These are phyloP conservation scores for Ambrosia artemisiifolia DNA, from an alignment of 129 eudicot species.

Conservation along the genomic window DNA sequence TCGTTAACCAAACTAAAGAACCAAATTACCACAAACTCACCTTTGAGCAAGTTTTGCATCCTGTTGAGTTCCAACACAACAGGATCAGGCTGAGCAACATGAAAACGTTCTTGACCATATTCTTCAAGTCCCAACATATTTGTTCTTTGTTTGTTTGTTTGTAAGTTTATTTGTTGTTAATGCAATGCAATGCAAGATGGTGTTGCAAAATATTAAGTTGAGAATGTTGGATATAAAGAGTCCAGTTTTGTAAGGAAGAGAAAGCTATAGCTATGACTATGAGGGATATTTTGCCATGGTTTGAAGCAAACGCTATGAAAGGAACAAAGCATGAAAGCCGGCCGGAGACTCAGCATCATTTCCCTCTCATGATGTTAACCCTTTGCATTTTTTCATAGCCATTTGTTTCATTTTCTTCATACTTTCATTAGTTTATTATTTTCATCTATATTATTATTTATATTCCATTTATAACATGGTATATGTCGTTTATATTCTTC, in stretches of 20 bases:
- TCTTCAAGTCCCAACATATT: constrained; percentile 46
- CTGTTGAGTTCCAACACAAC: constrained; percentile 64
- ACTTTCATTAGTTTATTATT: neutral
- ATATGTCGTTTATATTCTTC: neutral
- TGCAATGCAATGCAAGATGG: neutral
- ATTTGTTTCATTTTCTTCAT: constrained; percentile 2
- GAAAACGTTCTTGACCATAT: constrained; percentile 13
- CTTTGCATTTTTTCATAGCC: constrained; percentile 24
- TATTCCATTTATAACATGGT: too few species aligned
- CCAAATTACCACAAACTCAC: constrained; percentile 29
- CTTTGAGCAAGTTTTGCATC: constrained; percentile 73
- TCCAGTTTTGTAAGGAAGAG: constrained; percentile 46
- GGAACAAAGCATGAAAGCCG: constrained; percentile 46
- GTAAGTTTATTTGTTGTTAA: neutral
- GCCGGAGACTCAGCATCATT: constrained; percentile 43
- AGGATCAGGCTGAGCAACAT: constrained; percentile 53
- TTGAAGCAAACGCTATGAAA: constrained; percentile 56
- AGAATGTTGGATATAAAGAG: constrained; percentile 28
- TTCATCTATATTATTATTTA: neutral
- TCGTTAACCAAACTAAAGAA: neutral
- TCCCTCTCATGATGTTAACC: constrained; percentile 38
- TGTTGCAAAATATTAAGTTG: constrained; percentile 7
- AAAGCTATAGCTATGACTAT: too few species aligned
- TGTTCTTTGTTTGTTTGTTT: neutral
- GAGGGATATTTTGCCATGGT: constrained; percentile 26